A percentile compares a stretch with the other conserved stretches of the same genome.
Conservation (phyloP, 768 basidiomycete species). For the Suillus ampliporus region DNA sequence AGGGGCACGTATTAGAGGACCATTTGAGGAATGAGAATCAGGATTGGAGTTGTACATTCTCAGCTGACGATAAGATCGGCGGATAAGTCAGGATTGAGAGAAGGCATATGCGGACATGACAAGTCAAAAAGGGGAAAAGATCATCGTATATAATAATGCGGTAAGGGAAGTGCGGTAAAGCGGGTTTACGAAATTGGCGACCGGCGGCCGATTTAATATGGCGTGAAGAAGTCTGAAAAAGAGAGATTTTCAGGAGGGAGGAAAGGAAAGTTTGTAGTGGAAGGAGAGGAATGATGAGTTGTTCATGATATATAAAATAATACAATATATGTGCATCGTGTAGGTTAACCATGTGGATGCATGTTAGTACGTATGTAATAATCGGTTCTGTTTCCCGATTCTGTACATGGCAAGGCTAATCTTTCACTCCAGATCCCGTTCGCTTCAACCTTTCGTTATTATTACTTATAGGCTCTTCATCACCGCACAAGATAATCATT, state of each 20-base stretch:
- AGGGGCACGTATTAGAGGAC: slow-evolving; percentile 16
- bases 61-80: slow-evolving; percentile 41
- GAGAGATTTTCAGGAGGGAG: slow-evolving; percentile 24
- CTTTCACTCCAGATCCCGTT: background rate
- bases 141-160: slow-evolving; percentile 34
- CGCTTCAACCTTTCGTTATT: background rate
- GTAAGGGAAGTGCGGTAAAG: slow-evolving; percentile 20
- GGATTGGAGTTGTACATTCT: slow-evolving; percentile 30
- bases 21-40: background rate
- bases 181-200: slow-evolving; percentile 20
- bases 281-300: too few species aligned
- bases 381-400: background rate
- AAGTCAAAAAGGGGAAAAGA: slow-evolving; percentile 31
- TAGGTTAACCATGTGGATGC: too few species aligned
- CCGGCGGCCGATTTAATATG: slow-evolving; percentile 24
- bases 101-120: slow-evolving; percentile 18
- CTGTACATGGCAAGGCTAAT: slow-evolving; percentile 16
- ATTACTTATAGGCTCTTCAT: background rate
- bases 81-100: slow-evolving; percentile 35
- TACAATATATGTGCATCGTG: too few species aligned
- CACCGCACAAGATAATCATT: background rate
- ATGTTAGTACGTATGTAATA: too few species aligned
- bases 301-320: too few species aligned
- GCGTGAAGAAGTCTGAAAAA: slow-evolving; percentile 16
- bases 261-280: too few species aligned